phyloP scores from a whole-genome alignment of 192 early-diverging fungal genomes.

The Coemansia sp. region DNA sequence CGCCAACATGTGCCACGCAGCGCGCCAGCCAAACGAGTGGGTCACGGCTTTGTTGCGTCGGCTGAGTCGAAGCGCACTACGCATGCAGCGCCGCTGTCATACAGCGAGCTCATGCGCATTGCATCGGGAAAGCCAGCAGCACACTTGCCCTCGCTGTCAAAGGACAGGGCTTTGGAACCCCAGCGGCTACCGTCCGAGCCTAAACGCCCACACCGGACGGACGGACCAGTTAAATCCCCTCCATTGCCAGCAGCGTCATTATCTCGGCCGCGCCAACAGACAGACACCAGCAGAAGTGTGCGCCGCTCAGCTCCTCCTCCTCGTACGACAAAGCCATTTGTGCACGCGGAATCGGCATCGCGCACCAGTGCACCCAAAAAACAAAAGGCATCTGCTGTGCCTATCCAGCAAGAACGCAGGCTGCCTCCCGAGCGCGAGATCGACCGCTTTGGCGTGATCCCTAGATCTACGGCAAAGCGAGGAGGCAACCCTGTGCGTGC shows the following conservation, averaged over 20 bases:
- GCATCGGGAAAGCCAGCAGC: slow-evolving; percentile 26
- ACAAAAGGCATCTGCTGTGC: not conserved
- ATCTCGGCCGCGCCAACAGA: slow-evolving; percentile 7
- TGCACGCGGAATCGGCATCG: not conserved
- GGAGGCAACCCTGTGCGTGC: slow-evolving; percentile 5
- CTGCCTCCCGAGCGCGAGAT: slow-evolving; percentile 39
- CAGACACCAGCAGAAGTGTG: not conserved
- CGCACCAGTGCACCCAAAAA: not conserved
- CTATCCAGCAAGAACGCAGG: slow-evolving; percentile 11
- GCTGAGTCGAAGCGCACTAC: slow-evolving; percentile 3
- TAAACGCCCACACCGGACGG: not conserved
- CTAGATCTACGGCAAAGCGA: slow-evolving; percentile 1
- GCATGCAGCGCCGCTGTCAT: slow-evolving; percentile 24
- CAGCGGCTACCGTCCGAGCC: not conserved
- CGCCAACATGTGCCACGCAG: not conserved
- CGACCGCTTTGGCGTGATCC: slow-evolving; percentile 43
- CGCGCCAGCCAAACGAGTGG: not conserved
- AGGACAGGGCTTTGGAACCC: not conserved
- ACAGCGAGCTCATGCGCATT: slow-evolving; percentile 49
- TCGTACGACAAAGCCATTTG: not conserved
- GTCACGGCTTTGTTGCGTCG: not conserved
- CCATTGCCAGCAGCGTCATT: not conserved
- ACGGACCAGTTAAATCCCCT: not conserved
- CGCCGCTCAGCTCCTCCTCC: not conserved
- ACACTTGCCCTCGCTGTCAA: not conserved